These are phyloP conservation scores for Zea luxurians DNA, from an alignment of 176 grass and related monocot genomes.

Conservation along the genomic window DNA sequence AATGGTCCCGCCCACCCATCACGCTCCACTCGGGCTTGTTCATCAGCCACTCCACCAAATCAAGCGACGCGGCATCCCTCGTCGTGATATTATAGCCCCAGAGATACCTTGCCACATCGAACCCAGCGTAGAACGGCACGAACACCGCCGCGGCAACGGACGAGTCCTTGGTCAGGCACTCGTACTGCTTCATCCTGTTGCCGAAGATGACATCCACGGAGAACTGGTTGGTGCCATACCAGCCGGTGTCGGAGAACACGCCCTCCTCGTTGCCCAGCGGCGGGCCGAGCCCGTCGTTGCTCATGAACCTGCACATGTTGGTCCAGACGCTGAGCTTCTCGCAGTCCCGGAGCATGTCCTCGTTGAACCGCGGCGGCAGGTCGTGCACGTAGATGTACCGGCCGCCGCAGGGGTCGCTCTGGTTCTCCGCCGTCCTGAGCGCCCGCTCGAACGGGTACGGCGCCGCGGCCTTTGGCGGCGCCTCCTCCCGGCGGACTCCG, in stretches of 20 bases:
- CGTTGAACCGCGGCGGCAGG: conserved; percentile 86
- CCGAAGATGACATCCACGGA: conserved; percentile 87
- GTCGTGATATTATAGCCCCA: conserved; percentile 81
- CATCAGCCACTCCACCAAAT: conserved; percentile 85
- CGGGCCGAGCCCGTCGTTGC: conserved; percentile 80
- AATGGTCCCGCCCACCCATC: conserved; percentile 93
- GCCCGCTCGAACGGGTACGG: conserved; percentile 71
- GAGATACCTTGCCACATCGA: conserved; percentile 80
- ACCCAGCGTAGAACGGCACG: conserved; percentile 93
- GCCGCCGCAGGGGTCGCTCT: conserved; percentile 85
- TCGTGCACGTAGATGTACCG: conserved; percentile 98
- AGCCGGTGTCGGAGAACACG: conserved; percentile 86
- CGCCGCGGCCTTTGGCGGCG: conserved; percentile 7
- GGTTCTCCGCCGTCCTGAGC: conserved; percentile 69
- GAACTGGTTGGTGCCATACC: conserved; percentile 96
- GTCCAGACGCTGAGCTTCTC: conserved; percentile 78
- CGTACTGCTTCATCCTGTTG: conserved; percentile 97
- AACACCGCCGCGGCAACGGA: conserved; percentile 83
- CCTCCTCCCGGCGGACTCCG: conserved; percentile 7
- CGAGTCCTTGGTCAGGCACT: conserved; percentile 86
- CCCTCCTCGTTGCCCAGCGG: conserved; percentile 69
- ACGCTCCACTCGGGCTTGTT: conserved; percentile 83
- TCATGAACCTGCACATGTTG: conserved; percentile 97
- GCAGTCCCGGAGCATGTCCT: conserved; percentile 90
- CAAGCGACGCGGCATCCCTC: conserved; percentile 79